Base-by-base conservation (phyloP, 257 asterid species). In the Vinca minor region DNA sequence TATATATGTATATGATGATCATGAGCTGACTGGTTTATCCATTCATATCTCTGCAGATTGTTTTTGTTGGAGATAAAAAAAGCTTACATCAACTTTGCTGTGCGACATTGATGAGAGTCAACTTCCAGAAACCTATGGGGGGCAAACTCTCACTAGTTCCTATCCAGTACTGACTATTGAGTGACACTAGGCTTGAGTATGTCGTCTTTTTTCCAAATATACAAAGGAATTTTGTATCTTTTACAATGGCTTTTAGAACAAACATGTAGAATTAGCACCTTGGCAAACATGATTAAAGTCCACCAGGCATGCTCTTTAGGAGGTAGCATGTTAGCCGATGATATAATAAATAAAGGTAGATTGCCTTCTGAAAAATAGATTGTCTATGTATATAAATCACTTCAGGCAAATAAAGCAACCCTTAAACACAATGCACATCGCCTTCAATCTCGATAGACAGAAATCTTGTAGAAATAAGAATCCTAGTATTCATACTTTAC, bases 51-150 rank as follows among this genome's bases (percentile, higher is more conserved):
- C 8, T 80, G 79, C 90, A 90, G 97, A 85, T 90, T 41, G 63
- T 79, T 18, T 87, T 90, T 38, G 95, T 85, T 25, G 95, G 87
- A 71, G 68, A 82, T 80, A 82, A 80, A 56, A 87, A n/a, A n/a
- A 85, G 53, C 57, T 79, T 64, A 69, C 60, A 59, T 66, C 78
- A 1, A 79, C 95, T 44, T 77, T 90, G 66, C 84, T 85, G 4
- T 36, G 7, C 13, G 74, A 70, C 64, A 67, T 77, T 26, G 82
- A 73, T 31, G 82, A 73, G 53, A 71, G 64, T 47, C 95, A 89
- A 70, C 88, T 89, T 48, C 90, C 97, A 0, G 76, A 74, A 18
- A 54, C 62, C 3, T 82, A 80, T 26, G 97, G 95, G n/a, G 45
- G 97, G 97, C 65, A 78, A 80, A 49, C 80, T 79, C 15, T 50